These are phyloP conservation scores for Rhododendron henanense DNA, from an alignment of 148 eudicot species.

Conservation along the genomic window DNA sequence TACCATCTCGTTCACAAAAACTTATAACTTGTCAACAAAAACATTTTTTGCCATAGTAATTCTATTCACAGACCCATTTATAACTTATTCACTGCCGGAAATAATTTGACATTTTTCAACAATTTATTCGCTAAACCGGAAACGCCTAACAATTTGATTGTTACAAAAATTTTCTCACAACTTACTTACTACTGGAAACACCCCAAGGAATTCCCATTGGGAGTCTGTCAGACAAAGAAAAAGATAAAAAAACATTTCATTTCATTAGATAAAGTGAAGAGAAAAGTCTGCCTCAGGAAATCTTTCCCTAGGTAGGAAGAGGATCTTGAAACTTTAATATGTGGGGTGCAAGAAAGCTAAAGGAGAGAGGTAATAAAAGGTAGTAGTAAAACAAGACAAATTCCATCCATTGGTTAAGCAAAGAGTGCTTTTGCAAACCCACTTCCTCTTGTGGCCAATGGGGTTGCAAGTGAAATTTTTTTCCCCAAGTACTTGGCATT, in stretches of 20 bases:
- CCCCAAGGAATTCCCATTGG: neutral
- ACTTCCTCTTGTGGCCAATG: neutral
- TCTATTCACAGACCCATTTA: too few relatives aligned
- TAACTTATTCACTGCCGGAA: too few relatives aligned
- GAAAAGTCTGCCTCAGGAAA: neutral
- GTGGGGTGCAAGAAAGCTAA: neutral
- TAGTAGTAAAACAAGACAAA: neutral
- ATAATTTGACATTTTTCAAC: too few relatives aligned
- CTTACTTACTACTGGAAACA: too few relatives aligned
- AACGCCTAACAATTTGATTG: too few relatives aligned
- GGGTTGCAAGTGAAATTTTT: neutral
- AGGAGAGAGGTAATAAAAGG: neutral
- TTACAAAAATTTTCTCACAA: too few relatives aligned
- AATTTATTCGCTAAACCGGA: too few relatives aligned
- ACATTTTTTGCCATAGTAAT: too few relatives aligned
- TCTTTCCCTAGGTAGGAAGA: neutral
- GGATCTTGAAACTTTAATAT: neutral
- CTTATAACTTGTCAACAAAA: too few relatives aligned
- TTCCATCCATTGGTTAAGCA: neutral
- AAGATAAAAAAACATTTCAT: neutral
- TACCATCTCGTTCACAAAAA: too few relatives aligned
- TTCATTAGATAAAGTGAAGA: neutral
- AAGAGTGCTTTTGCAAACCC: neutral
- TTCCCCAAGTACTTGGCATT: neutral
- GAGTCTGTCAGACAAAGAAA: neutral